These are phyloP conservation scores for Heterobasidion irregulare DNA, from an alignment of 1,284 basidiomycete genomes.

Conservation along the genomic window DNA sequence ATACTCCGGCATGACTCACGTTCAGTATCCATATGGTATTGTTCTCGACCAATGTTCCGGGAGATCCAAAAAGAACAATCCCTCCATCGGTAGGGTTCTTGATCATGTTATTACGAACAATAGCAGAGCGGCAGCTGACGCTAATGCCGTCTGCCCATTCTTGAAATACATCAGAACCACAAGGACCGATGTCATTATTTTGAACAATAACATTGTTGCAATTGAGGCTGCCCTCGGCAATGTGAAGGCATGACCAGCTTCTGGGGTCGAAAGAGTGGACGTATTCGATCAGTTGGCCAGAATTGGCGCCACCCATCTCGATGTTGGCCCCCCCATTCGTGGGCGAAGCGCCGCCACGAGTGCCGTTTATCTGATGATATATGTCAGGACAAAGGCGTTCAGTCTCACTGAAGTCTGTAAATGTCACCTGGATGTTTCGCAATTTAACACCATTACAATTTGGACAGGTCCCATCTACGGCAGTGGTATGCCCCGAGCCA, in stretches of 20 bases:
- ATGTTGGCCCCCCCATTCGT: constrained; percentile 65
- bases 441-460: constrained; percentile 53
- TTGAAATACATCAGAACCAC: constrained; percentile 54
- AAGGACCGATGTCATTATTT: constrained; percentile 77
- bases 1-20: constrained; percentile 26
- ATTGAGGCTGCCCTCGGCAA: constrained; percentile 55
- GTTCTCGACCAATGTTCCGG: constrained; percentile 65
- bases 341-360: constrained; percentile 40
- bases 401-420: not conserved
- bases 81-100: constrained; percentile 74
- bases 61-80: constrained; percentile 79
- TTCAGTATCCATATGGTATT: constrained; percentile 69
- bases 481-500: constrained; percentile 59
- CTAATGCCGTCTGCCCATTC: constrained; percentile 86
- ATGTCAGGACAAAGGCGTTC: not conserved
- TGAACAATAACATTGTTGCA: constrained; percentile 62
- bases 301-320: constrained; percentile 68
- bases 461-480: constrained; percentile 55
- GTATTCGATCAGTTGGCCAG: constrained; percentile 60
- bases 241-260: constrained; percentile 68
- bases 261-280: constrained; percentile 66
- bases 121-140: constrained; percentile 58
- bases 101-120: constrained; percentile 68
- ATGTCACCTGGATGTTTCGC: constrained; percentile 59
- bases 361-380: constrained; percentile 52